Percentiles rank a stretch among this genome's conserved stretches.
Evolutionary conservation across 1,284 basidiomycete genomes (phyloP).

Genomic region (Nidula niveotomentosa): DNA sequence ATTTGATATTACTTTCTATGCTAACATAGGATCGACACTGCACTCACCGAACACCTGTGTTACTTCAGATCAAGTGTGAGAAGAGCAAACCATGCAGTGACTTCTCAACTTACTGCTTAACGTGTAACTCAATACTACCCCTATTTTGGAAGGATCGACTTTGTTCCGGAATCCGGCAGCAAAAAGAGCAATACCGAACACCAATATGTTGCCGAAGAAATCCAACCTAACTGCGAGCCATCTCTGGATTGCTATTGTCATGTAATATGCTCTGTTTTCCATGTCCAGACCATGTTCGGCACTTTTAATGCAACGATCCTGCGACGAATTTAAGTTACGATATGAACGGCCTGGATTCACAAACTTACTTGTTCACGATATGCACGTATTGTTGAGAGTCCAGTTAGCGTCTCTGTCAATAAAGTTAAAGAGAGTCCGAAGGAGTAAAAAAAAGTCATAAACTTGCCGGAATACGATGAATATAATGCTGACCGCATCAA

Average conservation of each 20-base stretch:
- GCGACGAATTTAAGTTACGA: too few species aligned
- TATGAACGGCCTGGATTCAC: not conserved
- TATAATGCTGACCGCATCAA: slow-evolving; percentile 67
- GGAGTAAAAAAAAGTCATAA: not conserved
- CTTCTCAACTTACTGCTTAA: slow-evolving; percentile 46
- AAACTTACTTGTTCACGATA: slow-evolving; percentile 38
- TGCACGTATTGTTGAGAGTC: slow-evolving; percentile 43
- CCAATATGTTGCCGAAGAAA: slow-evolving; percentile 70
- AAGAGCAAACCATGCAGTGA: not conserved
- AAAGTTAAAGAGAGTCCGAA: not conserved
- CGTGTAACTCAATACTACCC: slow-evolving; percentile 65
- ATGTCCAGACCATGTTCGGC: slow-evolving; percentile 66
- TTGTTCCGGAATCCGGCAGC: slow-evolving; percentile 55
- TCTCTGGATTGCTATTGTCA: slow-evolving; percentile 68
- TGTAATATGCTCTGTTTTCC: slow-evolving; percentile 79
- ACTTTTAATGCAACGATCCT: slow-evolving; percentile 44
- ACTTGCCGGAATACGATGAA: slow-evolving; percentile 41
- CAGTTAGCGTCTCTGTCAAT: slow-evolving; percentile 39
- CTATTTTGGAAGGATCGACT: slow-evolving; percentile 46
- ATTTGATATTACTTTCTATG: not conserved
- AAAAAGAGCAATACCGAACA: slow-evolving; percentile 73
- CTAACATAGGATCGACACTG: not conserved
- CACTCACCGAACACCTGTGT: slow-evolving; percentile 56
- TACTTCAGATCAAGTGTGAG: slow-evolving; percentile 29
- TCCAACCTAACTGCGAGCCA: slow-evolving; percentile 67